phyloP scores from a whole-genome alignment of 164 flowering plant genomes.

The Magnolia changhungtana region DNA sequence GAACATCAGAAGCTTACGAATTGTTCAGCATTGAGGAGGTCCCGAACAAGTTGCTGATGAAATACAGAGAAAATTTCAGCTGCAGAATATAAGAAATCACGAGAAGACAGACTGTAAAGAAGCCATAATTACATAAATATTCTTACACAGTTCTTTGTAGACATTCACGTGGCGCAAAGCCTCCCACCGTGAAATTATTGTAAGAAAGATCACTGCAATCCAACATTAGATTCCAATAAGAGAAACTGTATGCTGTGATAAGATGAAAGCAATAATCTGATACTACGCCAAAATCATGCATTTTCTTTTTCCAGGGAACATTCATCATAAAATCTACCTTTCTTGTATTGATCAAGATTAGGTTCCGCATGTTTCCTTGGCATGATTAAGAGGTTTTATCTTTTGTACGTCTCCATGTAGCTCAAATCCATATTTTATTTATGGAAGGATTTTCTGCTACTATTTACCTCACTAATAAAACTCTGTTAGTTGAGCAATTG shows the following conservation, averaged over 20 bases:
- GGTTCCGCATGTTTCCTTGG: too few relatives aligned
- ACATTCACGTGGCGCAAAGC: slow-evolving; percentile 35
- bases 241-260: not conserved
- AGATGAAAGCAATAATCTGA: not conserved
- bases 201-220: slow-evolving; percentile 74
- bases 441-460: too few relatives aligned
- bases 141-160: slow-evolving; percentile 26
- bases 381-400: too few relatives aligned
- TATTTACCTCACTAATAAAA: too few relatives aligned
- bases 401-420: too few relatives aligned
- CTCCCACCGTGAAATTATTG: slow-evolving; percentile 62
- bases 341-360: too few relatives aligned
- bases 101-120: not conserved
- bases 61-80: too few relatives aligned
- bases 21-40: slow-evolving; percentile 38
- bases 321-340: not conserved
- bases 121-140: not conserved
- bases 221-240: slow-evolving; percentile 2
- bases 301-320: not conserved
- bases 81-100: not conserved
- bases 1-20: slow-evolving; percentile 39
- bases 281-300: not conserved
- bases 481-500: too few relatives aligned
- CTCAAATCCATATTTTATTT: too few relatives aligned
- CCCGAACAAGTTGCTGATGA: slow-evolving; percentile 52